phyloP scores from a whole-genome alignment of 2,329 filamentous ascomycete species.

The Alternaria sp. region DNA sequence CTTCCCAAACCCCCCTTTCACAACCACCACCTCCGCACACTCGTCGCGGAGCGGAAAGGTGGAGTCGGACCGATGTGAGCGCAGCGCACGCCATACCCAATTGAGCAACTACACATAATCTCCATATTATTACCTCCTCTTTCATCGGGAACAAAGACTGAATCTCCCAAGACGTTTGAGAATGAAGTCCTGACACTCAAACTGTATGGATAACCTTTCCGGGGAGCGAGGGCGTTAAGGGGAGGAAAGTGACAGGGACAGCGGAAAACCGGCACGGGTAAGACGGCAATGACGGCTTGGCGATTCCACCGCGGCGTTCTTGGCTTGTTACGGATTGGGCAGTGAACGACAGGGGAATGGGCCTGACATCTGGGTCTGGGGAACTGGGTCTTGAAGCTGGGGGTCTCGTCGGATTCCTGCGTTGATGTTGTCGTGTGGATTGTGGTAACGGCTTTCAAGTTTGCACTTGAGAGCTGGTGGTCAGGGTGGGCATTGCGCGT shows the following conservation, averaged over 20 bases:
- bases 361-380: neutral
- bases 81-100: neutral
- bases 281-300: conserved; percentile 2
- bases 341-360: neutral
- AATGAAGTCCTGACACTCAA: neutral
- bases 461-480: neutral
- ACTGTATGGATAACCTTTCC: neutral
- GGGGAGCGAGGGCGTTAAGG: neutral
- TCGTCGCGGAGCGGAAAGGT: neutral
- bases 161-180: neutral
- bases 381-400: neutral
- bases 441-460: neutral
- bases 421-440: neutral
- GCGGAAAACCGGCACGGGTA: neutral
- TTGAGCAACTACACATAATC: neutral
- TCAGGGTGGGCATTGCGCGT: neutral
- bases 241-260: neutral
- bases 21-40: neutral
- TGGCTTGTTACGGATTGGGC: neutral
- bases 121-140: neutral
- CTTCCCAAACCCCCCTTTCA: neutral
- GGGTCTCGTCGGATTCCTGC: neutral
- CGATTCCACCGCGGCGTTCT: neutral
- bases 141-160: neutral
- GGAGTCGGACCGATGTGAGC: neutral